A percentile compares a stretch with the other conserved stretches of the same genome.
Evolutionary conservation across 345 rosid genomes (phyloP).

Genomic region (Bruguiera sexangula): DNA sequence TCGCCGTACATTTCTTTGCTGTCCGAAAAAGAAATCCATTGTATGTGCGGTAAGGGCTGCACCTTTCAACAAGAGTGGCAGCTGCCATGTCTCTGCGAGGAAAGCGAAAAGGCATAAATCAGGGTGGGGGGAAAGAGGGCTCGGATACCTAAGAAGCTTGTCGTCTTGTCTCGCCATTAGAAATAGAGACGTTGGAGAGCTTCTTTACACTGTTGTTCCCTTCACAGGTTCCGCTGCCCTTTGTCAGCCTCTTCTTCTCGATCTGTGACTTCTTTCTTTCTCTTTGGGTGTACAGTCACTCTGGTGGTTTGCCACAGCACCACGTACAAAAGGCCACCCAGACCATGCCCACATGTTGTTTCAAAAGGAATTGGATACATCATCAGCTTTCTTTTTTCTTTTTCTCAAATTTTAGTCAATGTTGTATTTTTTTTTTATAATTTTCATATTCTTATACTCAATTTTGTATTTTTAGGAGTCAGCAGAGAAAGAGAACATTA

Average conservation of each 20-base stretch:
- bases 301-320: no score
- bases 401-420: background rate
- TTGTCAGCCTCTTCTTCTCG: background rate
- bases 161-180: constrained; percentile 16
- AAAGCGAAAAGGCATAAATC: background rate
- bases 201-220: background rate
- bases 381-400: constrained; percentile 13
- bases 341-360: no score
- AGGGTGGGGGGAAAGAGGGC: background rate
- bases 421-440: no score
- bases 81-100: background rate
- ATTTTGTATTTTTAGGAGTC: no score
- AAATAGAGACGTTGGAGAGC: constrained; percentile 28
- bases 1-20: no score
- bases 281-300: no score
- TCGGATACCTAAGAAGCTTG: background rate
- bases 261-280: no score
- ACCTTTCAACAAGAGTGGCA: background rate
- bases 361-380: no score
- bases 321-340: no score
- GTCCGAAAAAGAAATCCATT: no score
- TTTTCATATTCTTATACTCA: no score
- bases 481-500: no score
- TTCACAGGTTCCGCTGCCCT: constrained; percentile 10
- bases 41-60: background rate